Base-by-base conservation (phyloP, 2,329 filamentous ascomycete species). In the Epichloe gansuensis region DNA sequence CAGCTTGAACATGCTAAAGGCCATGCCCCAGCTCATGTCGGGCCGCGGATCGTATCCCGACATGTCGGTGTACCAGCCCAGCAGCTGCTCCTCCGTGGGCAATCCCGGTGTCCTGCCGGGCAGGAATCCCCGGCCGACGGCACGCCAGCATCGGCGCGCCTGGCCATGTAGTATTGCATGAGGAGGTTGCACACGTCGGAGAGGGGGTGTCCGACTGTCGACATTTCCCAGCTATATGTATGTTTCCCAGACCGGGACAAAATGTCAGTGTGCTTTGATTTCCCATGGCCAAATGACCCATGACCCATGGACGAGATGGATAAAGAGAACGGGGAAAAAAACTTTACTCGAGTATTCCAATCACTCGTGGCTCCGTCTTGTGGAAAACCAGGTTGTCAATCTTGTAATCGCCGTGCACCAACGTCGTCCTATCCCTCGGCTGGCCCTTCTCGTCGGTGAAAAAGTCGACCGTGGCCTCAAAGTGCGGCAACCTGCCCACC, bases 341-440 rank as follows among this genome's bases (percentile, higher is more conserved):
- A 17, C 17, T 78, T 65, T 68, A 86, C 79, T 98, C 93, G 5
- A 97, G 72, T 52, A 97, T 90, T 4, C 91, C 93, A 68, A 97
- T 91, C 12, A 97, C 91, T 51, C 83, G 76, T 5, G 91, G 82
- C 67, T 91, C 86, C 0, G 87, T 91, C 70, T 87, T 86, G 72
- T 96, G 88, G 67, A 95, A 98, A 42, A 93, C 82, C 58, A 91
- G 67, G 61, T 93, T 93, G 67, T 93, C 87, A 63, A 91, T 95
- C 74, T 97, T 98, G 75, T 91, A 98, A 68, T 98, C 93, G 38
- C 93, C 93, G 64, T 97, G 93, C 34, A 97, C 84, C 57, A 96
- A 78, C 4, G 84, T 85, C 23, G 79, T 82, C 56, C 87, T 76
- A 65, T 97, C 91, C 56, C 76, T 73, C 1, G 91, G 91, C 69